A percentile compares a stretch with the other conserved stretches of the same genome.
Evolutionary conservation across 176 grass and related monocot genomes (phyloP).

Genomic region (Avena atlantica): DNA sequence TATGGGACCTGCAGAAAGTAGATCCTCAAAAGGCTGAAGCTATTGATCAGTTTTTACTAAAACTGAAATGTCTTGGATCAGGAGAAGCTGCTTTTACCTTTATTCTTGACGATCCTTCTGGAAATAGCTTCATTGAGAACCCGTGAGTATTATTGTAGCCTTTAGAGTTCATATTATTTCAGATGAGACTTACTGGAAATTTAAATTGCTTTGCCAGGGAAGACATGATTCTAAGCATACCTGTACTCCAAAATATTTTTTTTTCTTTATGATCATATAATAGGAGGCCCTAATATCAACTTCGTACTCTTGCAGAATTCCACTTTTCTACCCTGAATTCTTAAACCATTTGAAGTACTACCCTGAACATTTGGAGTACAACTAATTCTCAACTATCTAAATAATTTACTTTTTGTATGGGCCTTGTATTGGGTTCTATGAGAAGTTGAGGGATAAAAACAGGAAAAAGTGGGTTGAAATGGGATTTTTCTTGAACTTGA

Average conservation of each 20-base stretch:
- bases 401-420: background rate
- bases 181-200: background rate
- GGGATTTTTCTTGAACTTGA: background rate
- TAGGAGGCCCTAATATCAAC: background rate
- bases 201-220: background rate
- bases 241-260: background rate
- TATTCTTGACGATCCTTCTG: slow-evolving; percentile 88
- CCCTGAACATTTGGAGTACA: background rate
- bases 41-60: slow-evolving; percentile 86
- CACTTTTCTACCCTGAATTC: background rate
- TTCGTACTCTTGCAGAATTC: background rate
- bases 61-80: slow-evolving; percentile 73
- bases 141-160: slow-evolving; percentile 58
- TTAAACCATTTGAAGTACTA: background rate
- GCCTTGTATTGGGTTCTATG: background rate
- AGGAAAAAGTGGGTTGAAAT: background rate
- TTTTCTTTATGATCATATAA: background rate
- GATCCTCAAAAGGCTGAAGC: slow-evolving; percentile 89
- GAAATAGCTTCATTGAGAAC: slow-evolving; percentile 97
- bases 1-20: slow-evolving; percentile 75
- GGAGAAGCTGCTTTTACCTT: slow-evolving; percentile 79
- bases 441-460: background rate
- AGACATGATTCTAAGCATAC: slow-evolving; percentile 4
- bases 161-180: slow-evolving; percentile 18
- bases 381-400: background rate